Conservation (phyloP, 768 basidiomycete genomes). For the Russula griseocarnosa region DNA sequence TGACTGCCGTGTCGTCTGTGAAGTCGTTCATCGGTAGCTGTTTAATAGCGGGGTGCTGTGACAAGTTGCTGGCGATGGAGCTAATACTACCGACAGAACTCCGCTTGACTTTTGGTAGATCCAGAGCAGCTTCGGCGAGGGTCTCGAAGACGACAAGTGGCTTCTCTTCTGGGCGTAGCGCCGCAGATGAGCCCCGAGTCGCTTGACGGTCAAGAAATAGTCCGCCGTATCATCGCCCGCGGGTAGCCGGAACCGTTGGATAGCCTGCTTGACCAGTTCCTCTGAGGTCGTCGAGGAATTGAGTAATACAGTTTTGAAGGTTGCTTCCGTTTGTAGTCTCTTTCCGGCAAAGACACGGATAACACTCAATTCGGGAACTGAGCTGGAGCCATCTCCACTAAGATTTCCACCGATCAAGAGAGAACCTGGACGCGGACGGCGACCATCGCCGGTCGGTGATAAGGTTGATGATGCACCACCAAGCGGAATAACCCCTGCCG, state of each 20-base stretch:
- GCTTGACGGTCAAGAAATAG: constrained; percentile 91
- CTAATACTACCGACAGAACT: constrained; percentile 92
- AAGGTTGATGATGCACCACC: constrained; percentile 40
- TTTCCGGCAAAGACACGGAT: constrained; percentile 94
- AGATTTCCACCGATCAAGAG: constrained; percentile 61
- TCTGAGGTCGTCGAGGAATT: constrained; percentile 79
- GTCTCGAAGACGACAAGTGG: constrained; percentile 89
- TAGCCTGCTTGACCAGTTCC: constrained; percentile 87
- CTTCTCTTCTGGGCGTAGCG: constrained; percentile 64
- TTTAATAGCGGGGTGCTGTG: constrained; percentile 92
- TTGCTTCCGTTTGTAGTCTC: constrained; percentile 86
- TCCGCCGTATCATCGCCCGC: constrained; percentile 51
- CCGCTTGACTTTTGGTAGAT: constrained; percentile 83
- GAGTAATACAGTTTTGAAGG: constrained; percentile 95
- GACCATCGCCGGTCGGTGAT: constrained; percentile 42
- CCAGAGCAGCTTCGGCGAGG: constrained; percentile 74
- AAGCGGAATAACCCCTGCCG: constrained; percentile 45
- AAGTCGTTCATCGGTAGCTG: constrained; percentile 96
- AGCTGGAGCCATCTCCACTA: constrained; percentile 56
- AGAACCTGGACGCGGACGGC: constrained; percentile 70
- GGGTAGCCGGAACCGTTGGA: constrained; percentile 87
- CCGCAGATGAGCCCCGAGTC: constrained; percentile 80
- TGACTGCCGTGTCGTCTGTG: constrained; percentile 94
- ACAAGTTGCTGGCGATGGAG: constrained; percentile 87
- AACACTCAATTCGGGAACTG: constrained; percentile 83